Base-by-base conservation (phyloP, 768 basidiomycete genomes). In the Leccinum longicurvipes region DNA sequence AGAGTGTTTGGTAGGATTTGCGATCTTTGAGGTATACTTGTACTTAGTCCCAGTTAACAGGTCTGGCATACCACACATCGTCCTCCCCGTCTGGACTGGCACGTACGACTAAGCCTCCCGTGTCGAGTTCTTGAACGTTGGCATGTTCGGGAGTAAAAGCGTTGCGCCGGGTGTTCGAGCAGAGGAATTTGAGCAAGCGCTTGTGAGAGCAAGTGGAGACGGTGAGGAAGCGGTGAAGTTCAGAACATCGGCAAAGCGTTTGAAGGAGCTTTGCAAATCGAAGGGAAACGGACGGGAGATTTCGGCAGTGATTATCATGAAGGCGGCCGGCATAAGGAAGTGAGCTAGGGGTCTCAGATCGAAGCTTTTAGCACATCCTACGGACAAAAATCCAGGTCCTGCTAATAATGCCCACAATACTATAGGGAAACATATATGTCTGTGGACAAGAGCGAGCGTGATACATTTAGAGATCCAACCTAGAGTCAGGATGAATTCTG, bases 41-140 rank as follows among this genome's bases (percentile, higher is more conserved):
- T 12, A 24, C 11, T 6, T 5, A 24, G 28, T 24, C 7, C 11
- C 24, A 5, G 42, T 23, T n/a, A 17, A 46, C 17, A 63, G 62
- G 52, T 63, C 53, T 39, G 62, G 62, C 1, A 12, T 52, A 0
- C 58, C 57, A 0, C 57, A 56, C n/a, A 41, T 63, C 8, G 36
- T 59, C 15, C 58, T 63, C 15, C 42, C 61, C 1, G 53, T 54
- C n/a, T 60, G 58, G 61, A 48, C 12, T 14, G 62, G 63, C 36
- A 59, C 58, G 4, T 63, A 44, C 31, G 55, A 62, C 9, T 54
- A 55, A 19, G 47, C 46, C 10, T 14, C 11, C 1, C 52, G 51
- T 12, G 54, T 29, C 0, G 54, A 59, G 29, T 47, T 17, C 34
- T n/a, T 59, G 46, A 63, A 55, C 15, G 29, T 52, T 6, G 62